Conservation (phyloP, 2,329 filamentous ascomycete genomes). For the Chrysoporthe puriensis region DNA sequence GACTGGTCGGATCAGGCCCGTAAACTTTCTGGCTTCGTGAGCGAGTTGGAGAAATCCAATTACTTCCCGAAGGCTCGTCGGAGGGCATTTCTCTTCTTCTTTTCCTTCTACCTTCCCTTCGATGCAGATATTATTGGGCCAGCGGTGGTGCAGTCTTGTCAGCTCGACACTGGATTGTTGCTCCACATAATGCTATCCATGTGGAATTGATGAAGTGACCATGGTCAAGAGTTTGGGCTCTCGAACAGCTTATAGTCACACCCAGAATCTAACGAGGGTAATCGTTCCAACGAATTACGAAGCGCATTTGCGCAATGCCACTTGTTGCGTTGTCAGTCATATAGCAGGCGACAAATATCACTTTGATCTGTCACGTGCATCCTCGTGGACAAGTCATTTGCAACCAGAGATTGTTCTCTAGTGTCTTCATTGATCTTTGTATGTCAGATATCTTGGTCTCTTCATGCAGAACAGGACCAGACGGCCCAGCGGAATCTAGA, state of each 20-base stretch:
- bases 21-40: not conserved
- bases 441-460: conserved; percentile 4
- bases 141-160: not conserved
- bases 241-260: not conserved
- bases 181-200: not conserved
- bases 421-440: conserved; percentile 16
- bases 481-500: conserved; percentile 14
- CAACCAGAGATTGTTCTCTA: conserved; percentile 9
- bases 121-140: not conserved
- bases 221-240: not conserved
- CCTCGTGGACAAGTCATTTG: not conserved
- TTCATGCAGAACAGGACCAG: conserved; percentile 9
- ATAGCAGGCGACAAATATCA: not conserved
- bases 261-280: not conserved
- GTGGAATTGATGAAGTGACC: not conserved
- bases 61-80: no score
- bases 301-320: not conserved
- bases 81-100: not conserved
- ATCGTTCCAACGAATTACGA: not conserved
- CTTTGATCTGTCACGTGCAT: conserved; percentile 9
- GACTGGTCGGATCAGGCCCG: conserved; percentile 4
- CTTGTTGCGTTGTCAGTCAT: not conserved
- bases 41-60: not conserved
- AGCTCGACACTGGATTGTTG: not conserved
- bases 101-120: not conserved